A percentile compares a stretch with the other conserved stretches of the same genome.
phyloP scores from a whole-genome alignment of 257 asterid species.

The Solanum paucissectum region DNA sequence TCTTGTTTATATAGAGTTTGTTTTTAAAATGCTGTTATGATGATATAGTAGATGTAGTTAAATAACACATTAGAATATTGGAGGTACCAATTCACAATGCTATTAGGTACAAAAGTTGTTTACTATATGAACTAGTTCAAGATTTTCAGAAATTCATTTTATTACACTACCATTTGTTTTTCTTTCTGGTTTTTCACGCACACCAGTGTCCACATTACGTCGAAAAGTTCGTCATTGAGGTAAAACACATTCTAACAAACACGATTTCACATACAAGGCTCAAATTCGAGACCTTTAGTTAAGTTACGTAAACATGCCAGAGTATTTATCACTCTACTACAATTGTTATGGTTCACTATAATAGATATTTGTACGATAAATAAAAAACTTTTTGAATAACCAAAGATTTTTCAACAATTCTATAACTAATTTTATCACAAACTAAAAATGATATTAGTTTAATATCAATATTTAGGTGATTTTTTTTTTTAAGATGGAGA shows the following conservation, averaged over 20 bases:
- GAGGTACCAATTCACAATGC: not conserved
- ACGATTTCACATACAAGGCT: not conserved
- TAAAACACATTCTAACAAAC: not conserved
- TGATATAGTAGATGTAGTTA: not conserved
- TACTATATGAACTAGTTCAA: not conserved
- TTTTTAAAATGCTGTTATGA: not conserved
- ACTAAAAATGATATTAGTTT: not conserved
- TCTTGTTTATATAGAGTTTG: not conserved
- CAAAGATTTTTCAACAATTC: not conserved
- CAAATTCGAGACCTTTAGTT: not conserved
- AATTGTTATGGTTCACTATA: not conserved
- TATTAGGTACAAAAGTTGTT: not conserved
- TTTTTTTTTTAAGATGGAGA: not conserved
- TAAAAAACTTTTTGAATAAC: not conserved
- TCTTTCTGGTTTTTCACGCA: not conserved
- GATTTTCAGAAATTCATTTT: not conserved
- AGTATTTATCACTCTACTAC: rapidly evolving
- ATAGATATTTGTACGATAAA: not conserved
- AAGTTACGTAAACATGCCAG: rapidly evolving
- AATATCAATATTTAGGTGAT: not conserved
- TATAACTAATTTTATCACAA: not conserved
- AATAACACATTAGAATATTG: not conserved
- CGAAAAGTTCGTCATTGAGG: not conserved
- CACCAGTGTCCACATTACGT: too few relatives aligned
- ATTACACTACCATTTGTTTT: too few relatives aligned